Conservation (phyloP, 176 grass and related monocot genomes). For the Triticum turgidum region DNA sequence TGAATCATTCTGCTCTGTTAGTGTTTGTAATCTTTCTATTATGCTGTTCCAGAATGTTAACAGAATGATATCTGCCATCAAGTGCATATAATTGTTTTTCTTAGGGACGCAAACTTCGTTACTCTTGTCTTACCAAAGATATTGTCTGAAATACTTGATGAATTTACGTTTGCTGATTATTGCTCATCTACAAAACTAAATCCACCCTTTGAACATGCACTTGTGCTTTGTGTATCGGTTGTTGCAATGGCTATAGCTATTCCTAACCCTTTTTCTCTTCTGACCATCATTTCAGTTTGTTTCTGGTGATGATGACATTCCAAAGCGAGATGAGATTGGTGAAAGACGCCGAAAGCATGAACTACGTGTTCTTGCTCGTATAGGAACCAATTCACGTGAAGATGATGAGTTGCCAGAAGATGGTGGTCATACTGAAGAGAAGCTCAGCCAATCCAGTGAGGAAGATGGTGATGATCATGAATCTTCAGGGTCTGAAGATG, state of each 20-base stretch:
- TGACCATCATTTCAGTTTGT: slow-evolving; percentile 45
- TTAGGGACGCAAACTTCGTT: not conserved
- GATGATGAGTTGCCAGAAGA: slow-evolving; percentile 50
- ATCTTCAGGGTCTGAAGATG: slow-evolving; percentile 60
- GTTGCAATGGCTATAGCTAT: not conserved
- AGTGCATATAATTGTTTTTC: slow-evolving; percentile 1
- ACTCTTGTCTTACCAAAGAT: not conserved
- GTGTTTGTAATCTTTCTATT: not conserved
- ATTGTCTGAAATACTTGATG: not conserved
- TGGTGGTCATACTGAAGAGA: slow-evolving; percentile 18
- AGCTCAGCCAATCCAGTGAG: slow-evolving; percentile 16
- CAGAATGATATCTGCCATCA: not conserved
- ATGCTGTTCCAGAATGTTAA: not conserved
- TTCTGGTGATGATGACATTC: slow-evolving; percentile 95
- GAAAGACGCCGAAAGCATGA: slow-evolving; percentile 85
- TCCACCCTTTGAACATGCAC: not conserved
- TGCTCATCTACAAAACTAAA: not conserved
- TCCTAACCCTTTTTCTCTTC: not conserved
- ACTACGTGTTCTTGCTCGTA: slow-evolving; percentile 76
- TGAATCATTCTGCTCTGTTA: too few species aligned
- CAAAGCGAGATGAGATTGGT: slow-evolving; percentile 90
- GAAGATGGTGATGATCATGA: slow-evolving; percentile 30
- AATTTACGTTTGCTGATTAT: not conserved
- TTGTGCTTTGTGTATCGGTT: not conserved
- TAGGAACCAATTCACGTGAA: slow-evolving; percentile 45